Evolutionary conservation across 805 yeast genomes (phyloP), one percentile per base, ranked within the genome.

Genomic region (Ogataea nonfermentans): DNA sequence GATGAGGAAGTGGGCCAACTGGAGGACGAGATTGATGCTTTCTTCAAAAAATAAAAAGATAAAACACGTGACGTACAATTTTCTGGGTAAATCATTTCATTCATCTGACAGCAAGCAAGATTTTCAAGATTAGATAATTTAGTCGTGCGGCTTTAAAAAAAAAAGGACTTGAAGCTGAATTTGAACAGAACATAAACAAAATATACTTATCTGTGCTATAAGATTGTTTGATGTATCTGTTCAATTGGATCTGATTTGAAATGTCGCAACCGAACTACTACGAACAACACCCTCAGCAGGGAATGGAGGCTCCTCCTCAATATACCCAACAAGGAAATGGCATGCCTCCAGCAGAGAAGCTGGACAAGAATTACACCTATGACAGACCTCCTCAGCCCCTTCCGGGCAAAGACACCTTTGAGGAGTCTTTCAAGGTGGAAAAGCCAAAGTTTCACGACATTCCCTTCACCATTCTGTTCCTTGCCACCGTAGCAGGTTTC

Each of bases 381-480:
- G 49, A 54, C 10, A 31, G 51, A 9, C 59, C 59, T 2, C 53
- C 59, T 4, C 33, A 63, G 7, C 56, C 73, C 4, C 43, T 64
- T 8, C 52, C 76, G 4, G 53, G 49, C 2, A 33, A 35, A 49
- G 58, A 56, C 17, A 66, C 72, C 2, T 85, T 79, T 56, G 84
- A 79, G 20, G 81, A 86, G 37, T 73, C 81, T 5, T 87, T 87
- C 62, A 78, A 81, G 44, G 70, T 82, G 23, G 74, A 71, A 25
- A 72, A 68, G 41, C 85, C 86, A 2, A 72, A 64, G 43, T 76
- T 66, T 61, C 81, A 86, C 53, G 96, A 88, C 59, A 70, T 81
- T 74, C 81, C 84, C 0, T 82, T 83, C 51, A 69, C 83, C 0
- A 42, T 84, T 4, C 71, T 87, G 29, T 60, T 56, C 19, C 34